Evolutionary conservation across 345 rosid genomes (phyloP), one percentile per base, ranked within the genome.

Genomic region (Psidium guajava): DNA sequence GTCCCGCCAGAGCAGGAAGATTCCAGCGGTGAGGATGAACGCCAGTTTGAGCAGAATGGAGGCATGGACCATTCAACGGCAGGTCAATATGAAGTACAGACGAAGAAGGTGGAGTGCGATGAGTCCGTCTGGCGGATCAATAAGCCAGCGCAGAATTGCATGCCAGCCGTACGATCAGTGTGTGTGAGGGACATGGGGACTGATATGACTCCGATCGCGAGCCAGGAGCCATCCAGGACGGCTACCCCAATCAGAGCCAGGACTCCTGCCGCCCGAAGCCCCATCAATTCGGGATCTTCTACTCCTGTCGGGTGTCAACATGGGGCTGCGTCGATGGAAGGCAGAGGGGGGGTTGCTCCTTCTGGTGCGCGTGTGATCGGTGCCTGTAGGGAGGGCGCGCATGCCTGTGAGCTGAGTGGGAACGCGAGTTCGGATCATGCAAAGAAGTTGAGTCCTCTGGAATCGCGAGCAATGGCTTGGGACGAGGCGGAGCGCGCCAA

Each of bases 151-250:
- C 89, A 89, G 88, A 89, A 89, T 86, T 88, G 94, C 21, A 82
- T 90, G 50, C 85, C 93, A n/a, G 88, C 83, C 80, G 87, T 93
- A 86, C 86, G 96, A 90, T 95, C 98, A 16, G 90, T 97, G 0
- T 93, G 96, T 86, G 95, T 97, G 83, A 93, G 98, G 84, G 98
- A 97, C 77, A 97, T 95, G 97, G 98, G 99, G 84, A 97, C 99
- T 44, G 99, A 97, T 91, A 97, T 97, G 99, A 95, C 98, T 84
- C 98, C 97, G 1, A 92, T 93, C 11, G 96, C 95, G 2, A 97
- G 99, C 87, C 96, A 93, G 88, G 96, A 97, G 90, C 99, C 99
- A 50, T 97, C 98, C 7, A 93, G 98, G 91, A 91, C 98, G 10
- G 94, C 93, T 40, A 95, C 98, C 2, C 98, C 99, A 0, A 92